Evolutionary conservation across 306 rosid species (phyloP).

Genomic region (Erythrophleum fordii): DNA sequence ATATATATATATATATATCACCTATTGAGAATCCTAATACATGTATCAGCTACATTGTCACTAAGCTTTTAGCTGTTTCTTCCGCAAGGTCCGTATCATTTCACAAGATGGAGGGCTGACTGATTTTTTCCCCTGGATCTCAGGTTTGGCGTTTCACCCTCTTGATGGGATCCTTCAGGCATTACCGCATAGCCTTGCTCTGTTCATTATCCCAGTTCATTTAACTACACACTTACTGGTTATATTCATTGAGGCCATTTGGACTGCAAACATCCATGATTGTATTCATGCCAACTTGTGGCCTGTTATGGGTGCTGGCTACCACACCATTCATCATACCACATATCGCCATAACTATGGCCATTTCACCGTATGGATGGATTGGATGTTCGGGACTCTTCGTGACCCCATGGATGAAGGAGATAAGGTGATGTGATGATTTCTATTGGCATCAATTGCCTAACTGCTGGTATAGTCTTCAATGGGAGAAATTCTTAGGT

Average conservation of each 20-base stretch:
- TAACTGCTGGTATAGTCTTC: not conserved
- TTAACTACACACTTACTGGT: constrained; percentile 67
- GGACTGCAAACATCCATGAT: constrained; percentile 95
- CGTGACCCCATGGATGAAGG: constrained; percentile 65
- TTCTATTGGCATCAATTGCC: not conserved
- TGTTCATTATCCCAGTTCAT: constrained; percentile 79
- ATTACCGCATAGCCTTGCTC: constrained; percentile 64
- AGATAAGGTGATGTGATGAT: constrained; percentile 50
- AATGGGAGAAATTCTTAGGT: not conserved
- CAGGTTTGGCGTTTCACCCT: constrained; percentile 98
- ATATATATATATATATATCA: not conserved
- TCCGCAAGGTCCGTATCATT: not conserved
- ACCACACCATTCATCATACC: constrained; percentile 94
- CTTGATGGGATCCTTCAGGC: constrained; percentile 95
- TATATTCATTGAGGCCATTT: constrained; percentile 71
- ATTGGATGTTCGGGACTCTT: constrained; percentile 96
- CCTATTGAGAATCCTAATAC: not conserved
- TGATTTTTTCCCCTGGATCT: constrained; percentile 28
- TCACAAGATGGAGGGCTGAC: constrained; percentile 12
- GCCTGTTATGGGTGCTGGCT: constrained; percentile 99
- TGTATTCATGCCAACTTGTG: constrained; percentile 76
- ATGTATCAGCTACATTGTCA: not conserved
- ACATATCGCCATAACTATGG: constrained; percentile 94
- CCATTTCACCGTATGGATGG: constrained; percentile 91
- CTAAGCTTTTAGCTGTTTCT: not conserved